These are phyloP conservation scores for Cylindrotheca closterium DNA, from an alignment of 108 stramenopile species.

Conservation along the genomic window DNA sequence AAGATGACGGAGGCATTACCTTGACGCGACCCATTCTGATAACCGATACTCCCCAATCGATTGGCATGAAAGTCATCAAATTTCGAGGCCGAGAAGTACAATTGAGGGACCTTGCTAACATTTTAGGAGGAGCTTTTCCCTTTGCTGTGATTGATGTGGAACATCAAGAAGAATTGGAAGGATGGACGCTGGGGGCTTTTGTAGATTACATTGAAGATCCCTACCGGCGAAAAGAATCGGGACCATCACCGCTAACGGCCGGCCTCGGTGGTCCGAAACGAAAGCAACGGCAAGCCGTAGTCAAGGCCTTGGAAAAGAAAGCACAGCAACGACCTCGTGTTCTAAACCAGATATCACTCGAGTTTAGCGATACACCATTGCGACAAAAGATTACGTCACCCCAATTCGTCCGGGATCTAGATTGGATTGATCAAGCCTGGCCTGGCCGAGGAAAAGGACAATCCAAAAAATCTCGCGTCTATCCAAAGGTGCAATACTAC, in stretches of 20 bases:
- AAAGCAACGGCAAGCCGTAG: slow-evolving; percentile 21
- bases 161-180: slow-evolving; percentile 52
- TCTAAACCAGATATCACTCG: slow-evolving; percentile 75
- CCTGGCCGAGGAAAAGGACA: slow-evolving; percentile 28
- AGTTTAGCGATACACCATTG: slow-evolving; percentile 58
- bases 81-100: slow-evolving; percentile 10
- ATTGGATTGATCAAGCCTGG: slow-evolving; percentile 84
- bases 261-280: no score
- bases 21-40: slow-evolving; percentile 43
- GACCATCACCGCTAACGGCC: background rate
- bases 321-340: slow-evolving; percentile 19
- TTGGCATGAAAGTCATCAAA: slow-evolving; percentile 49
- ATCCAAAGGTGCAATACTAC: slow-evolving; percentile 78
- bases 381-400: slow-evolving; percentile 49
- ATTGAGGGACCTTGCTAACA: slow-evolving; percentile 41
- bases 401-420: slow-evolving; percentile 72
- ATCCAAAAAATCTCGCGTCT: slow-evolving; percentile 18
- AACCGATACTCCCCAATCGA: slow-evolving; percentile 47
- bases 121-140: slow-evolving; percentile 37
- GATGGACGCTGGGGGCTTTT: slow-evolving; percentile 55
- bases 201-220: slow-evolving; percentile 64
- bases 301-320: slow-evolving; percentile 7
- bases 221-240: slow-evolving; percentile 17
- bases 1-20: slow-evolving; percentile 17
- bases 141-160: slow-evolving; percentile 58